Base-by-base conservation (phyloP, 2,329 filamentous ascomycete genomes). In the Thelonectria blattea region DNA sequence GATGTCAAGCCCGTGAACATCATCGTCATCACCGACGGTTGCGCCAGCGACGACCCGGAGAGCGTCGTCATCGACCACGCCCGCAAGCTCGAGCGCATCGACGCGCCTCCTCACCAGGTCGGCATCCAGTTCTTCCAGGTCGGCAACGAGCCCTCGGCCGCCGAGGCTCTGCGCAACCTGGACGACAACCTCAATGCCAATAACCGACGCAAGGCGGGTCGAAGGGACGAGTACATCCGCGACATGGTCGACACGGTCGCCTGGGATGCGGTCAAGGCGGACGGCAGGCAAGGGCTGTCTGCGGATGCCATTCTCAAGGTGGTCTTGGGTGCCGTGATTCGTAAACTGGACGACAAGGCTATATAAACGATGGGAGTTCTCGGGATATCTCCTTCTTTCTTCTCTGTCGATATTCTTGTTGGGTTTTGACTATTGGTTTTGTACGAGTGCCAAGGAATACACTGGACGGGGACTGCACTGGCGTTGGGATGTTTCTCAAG, bases 71-170 rank as follows among this genome's bases (percentile, higher is more conserved):
- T 91, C 42, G 74, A 77, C 3, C 81, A 85, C 1, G 94, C 93
- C 0, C 83, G 83, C 74, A 88, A 86, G 71, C 84, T 98, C 32
- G 90, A 95, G 70, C 76, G 76, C 52, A 74, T 90, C 8, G 83
- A 88, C 9, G 92, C 92, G 0, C 87, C 89, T 4, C 83, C 88
- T 1, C 91, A 91, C 81, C 95, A 98, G 78, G 81, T 97, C 9
- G 94, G 94, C 34, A 87, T 98, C 58, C 94, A 98, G 75, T 98
- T 98, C 80, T 96, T 98, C 81, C 94, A 97, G 77, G 91, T 98
- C 46, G 94, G 95, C 58, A 83, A 85, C 51, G 91, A 96, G 67
- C 72, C 78, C 1, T 79, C 76, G 0, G 94, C 93, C 0, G 81
- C 82, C 1, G 76, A 81, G 65, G 87, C 89, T 56, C 80, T 98